Conservation (phyloP, 2,329 filamentous ascomycete species). For the Falciphora oryzae region DNA sequence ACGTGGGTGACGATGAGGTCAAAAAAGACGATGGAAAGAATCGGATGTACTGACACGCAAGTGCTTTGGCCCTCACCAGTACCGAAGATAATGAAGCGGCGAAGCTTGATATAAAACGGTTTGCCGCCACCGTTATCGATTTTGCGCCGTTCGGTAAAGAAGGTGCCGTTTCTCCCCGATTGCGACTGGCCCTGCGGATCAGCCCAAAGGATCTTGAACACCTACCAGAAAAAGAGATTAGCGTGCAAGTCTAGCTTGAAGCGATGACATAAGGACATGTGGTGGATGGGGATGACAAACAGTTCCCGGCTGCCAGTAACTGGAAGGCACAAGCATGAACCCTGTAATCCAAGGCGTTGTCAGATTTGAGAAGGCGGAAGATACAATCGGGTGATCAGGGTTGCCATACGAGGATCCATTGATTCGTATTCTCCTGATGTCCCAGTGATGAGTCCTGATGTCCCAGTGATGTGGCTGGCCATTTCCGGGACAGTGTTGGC, state of each 20-base stretch:
- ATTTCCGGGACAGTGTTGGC: background rate
- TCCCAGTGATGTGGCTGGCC: background rate
- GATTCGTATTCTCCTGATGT: background rate
- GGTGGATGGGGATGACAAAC: background rate
- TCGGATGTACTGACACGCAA: constrained; percentile 43
- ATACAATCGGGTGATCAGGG: background rate
- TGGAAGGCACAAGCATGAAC: background rate
- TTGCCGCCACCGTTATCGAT: constrained; percentile 16
- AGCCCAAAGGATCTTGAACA: constrained; percentile 51
- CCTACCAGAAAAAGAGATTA: constrained; percentile 24
- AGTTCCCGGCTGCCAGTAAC: background rate
- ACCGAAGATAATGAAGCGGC: constrained; percentile 49
- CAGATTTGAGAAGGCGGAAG: background rate
- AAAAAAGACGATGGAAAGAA: background rate
- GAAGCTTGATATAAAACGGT: constrained; percentile 42
- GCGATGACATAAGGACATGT: background rate
- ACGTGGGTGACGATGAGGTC: background rate
- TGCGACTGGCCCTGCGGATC: constrained; percentile 38
- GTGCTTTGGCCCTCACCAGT: constrained; percentile 47
- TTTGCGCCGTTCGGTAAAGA: background rate
- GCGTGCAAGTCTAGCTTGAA: background rate
- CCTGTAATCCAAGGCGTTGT: background rate
- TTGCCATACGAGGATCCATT: background rate
- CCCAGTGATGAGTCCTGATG: background rate
- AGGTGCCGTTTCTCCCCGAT: background rate